Evolutionary conservation across 352 stramenopile genomes (phyloP).

Genomic region (Globisporangium lucens): DNA sequence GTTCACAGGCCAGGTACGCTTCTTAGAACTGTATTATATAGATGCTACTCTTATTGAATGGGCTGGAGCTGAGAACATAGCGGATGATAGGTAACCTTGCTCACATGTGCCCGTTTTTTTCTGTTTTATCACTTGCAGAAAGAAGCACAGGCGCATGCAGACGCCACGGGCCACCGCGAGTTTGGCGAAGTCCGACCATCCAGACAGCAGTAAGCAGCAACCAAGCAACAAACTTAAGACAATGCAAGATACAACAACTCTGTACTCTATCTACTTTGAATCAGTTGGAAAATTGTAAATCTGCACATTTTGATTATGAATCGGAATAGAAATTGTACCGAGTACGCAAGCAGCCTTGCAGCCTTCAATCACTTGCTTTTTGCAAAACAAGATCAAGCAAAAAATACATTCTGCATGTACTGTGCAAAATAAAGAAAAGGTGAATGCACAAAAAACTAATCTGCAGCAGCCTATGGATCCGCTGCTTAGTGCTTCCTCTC

Average conservation of each 20-base stretch:
- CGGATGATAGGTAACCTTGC: neutral
- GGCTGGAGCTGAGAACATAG: neutral
- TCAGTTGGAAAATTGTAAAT: neutral
- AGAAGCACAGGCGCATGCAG: constrained; percentile 59
- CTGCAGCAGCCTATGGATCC: neutral
- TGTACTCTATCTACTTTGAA: too few relatives aligned
- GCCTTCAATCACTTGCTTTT: too few relatives aligned
- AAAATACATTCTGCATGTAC: constrained; percentile 4
- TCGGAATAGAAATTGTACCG: too few relatives aligned
- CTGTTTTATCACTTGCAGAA: constrained; percentile 20
- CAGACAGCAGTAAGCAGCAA: constrained; percentile 6
- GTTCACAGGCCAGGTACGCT: constrained; percentile 60
- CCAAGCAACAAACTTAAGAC: neutral
- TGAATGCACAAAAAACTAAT: constrained; percentile 1
- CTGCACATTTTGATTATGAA: neutral
- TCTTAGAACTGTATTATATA: too few relatives aligned
- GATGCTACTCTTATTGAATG: neutral
- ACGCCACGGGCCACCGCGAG: constrained; percentile 63
- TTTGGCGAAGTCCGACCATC: constrained; percentile 58
- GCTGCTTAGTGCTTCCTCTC: constrained; percentile 17
- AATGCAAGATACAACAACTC: neutral
- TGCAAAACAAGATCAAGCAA: too few relatives aligned
- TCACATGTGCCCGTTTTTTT: neutral
- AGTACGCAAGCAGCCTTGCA: too few relatives aligned
- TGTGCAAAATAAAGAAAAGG: constrained; percentile 1